Percentiles rank a stretch among this genome's conserved stretches.
Evolutionary conservation across 768 basidiomycete genomes (phyloP).

Genomic region (Kondoa subrosea): DNA sequence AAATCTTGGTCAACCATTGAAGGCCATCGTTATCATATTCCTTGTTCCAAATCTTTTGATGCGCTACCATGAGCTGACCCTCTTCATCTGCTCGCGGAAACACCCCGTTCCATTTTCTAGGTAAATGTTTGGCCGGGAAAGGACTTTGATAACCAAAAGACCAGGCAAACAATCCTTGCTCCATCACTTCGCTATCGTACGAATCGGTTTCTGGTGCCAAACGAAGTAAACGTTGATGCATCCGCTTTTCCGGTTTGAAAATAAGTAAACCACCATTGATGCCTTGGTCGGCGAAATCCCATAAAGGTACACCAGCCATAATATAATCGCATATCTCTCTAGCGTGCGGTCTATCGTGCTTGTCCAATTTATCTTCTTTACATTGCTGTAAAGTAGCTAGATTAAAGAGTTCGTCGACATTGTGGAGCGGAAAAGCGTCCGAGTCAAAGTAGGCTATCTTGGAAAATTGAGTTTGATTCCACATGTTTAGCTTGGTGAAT

Average conservation of each 20-base stretch:
- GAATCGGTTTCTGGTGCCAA: background rate
- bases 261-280: constrained; percentile 1
- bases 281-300: background rate
- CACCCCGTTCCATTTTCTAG: constrained; percentile 1
- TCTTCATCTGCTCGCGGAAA: background rate
- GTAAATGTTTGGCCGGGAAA: background rate
- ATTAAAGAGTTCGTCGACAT: background rate
- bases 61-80: background rate
- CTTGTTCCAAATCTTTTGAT: constrained; percentile 7
- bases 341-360: background rate
- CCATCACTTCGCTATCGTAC: constrained; percentile 5
- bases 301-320: background rate
- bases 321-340: background rate
- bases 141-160: background rate
- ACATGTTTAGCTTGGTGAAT: constrained; percentile 8
- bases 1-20: background rate
- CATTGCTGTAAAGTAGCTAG: background rate
- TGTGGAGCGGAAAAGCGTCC: background rate
- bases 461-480: background rate
- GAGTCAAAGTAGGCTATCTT: constrained; percentile 7
- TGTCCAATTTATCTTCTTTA: background rate
- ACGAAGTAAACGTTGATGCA: background rate
- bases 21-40: background rate
- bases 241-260: background rate
- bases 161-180: constrained; percentile 1